phyloP scores from a whole-genome alignment of 345 rosid species.

The Eucalyptus marginata region DNA sequence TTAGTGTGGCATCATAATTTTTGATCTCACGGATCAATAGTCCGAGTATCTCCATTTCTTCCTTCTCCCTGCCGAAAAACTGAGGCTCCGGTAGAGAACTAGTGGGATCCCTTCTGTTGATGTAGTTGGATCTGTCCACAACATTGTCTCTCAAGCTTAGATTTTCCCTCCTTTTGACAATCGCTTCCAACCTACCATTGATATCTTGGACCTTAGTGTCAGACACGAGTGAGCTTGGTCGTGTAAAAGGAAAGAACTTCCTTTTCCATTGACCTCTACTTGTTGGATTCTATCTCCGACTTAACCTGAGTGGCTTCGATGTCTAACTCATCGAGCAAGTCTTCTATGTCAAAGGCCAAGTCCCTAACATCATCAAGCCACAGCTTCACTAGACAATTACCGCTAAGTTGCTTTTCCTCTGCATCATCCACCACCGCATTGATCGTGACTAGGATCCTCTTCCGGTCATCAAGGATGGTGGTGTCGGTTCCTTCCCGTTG shows the following conservation, averaged over 20 bases:
- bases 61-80: background rate
- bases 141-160: background rate
- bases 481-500: too few relatives aligned
- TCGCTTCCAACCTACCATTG: background rate
- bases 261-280: background rate
- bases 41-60: background rate
- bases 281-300: background rate
- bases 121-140: background rate
- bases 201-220: rapidly evolving
- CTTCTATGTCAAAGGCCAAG: too few relatives aligned
- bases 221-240: background rate
- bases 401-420: too few relatives aligned
- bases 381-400: rapidly evolving
- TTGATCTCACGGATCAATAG: background rate
- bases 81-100: background rate
- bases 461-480: too few relatives aligned
- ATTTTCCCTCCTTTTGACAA: rapidly evolving
- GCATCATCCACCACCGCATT: too few relatives aligned
- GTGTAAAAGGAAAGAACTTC: background rate
- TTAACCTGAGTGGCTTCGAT: background rate
- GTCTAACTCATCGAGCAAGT: too few relatives aligned
- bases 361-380: rapidly evolving
- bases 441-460: too few relatives aligned
- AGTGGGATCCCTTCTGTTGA: background rate
- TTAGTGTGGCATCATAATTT: rapidly evolving